Conservation (phyloP, 2,329 filamentous ascomycete genomes). For the Domatiomyces catenatus region DNA sequence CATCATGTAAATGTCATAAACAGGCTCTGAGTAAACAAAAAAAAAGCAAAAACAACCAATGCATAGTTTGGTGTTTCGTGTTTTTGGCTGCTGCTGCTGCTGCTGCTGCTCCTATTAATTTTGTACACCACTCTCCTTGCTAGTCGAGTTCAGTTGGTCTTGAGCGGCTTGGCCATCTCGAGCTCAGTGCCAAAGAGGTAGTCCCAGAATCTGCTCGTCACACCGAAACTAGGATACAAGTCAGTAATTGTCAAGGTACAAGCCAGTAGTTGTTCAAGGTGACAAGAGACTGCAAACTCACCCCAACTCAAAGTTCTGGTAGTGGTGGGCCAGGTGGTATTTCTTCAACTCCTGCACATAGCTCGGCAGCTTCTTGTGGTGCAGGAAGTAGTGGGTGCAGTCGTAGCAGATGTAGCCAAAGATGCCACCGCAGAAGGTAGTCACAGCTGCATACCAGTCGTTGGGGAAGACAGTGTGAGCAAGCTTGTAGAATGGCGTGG, state of each 20-base stretch:
- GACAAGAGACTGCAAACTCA: slow-evolving; percentile 3
- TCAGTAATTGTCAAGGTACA: background rate
- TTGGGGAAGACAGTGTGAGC: slow-evolving; percentile 69
- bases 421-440: slow-evolving; percentile 75
- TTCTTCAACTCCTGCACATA: slow-evolving; percentile 93
- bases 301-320: slow-evolving; percentile 92
- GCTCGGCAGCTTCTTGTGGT: slow-evolving; percentile 79
- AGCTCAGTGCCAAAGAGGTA: slow-evolving; percentile 80
- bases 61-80: background rate
- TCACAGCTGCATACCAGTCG: slow-evolving; percentile 67
- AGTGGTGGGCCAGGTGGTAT: slow-evolving; percentile 93
- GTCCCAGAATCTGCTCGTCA: slow-evolving; percentile 96
- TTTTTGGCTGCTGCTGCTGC: too few relatives aligned
- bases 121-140: background rate
- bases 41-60: background rate
- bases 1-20: background rate
- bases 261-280: background rate
- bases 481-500: slow-evolving; percentile 81
- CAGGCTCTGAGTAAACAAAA: too few relatives aligned
- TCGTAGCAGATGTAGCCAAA: slow-evolving; percentile 97
- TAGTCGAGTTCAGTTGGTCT: slow-evolving; percentile 11
- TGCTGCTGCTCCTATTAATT: background rate
- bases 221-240: slow-evolving; percentile 47
- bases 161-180: slow-evolving; percentile 25
- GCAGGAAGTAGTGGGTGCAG: slow-evolving; percentile 94